These are phyloP conservation scores for Nemania abortiva DNA, from an alignment of 2,329 filamentous ascomycete species.

Conservation along the genomic window DNA sequence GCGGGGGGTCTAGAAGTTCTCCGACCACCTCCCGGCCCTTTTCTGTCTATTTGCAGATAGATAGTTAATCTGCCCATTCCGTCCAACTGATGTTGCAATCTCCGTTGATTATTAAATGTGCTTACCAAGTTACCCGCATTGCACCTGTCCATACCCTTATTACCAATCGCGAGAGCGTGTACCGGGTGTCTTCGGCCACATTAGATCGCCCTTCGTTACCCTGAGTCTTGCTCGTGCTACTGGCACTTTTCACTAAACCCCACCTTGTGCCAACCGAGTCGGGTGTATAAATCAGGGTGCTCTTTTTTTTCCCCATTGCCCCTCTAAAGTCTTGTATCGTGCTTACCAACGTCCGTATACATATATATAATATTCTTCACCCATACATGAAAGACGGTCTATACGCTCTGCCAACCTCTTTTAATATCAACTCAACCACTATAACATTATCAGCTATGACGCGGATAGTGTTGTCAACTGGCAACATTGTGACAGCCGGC, in stretches of 20 bases:
- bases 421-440: background rate
- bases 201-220: constrained; percentile 22
- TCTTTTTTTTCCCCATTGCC: constrained; percentile 14
- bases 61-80: background rate
- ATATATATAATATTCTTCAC: constrained; percentile 1
- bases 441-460: constrained; percentile 42
- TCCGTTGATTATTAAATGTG: constrained; percentile 37
- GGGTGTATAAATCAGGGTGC: constrained; percentile 32
- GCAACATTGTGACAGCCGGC: constrained; percentile 86
- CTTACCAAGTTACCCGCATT: constrained; percentile 38
- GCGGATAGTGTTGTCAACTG: constrained; percentile 49
- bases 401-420: background rate
- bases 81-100: constrained; percentile 36
- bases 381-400: background rate
- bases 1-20: constrained; percentile 27
- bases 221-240: constrained; percentile 3
- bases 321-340: constrained; percentile 26
- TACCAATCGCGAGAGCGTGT: constrained; percentile 28
- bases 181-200: constrained; percentile 1
- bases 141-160: constrained; percentile 18
- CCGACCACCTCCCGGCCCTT: background rate
- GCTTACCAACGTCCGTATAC: constrained; percentile 1
- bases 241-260: constrained; percentile 25
- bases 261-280: constrained; percentile 27
- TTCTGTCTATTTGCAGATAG: constrained; percentile 12